phyloP scores from a whole-genome alignment of 768 basidiomycete species.

The Pisolithus orientalis region DNA sequence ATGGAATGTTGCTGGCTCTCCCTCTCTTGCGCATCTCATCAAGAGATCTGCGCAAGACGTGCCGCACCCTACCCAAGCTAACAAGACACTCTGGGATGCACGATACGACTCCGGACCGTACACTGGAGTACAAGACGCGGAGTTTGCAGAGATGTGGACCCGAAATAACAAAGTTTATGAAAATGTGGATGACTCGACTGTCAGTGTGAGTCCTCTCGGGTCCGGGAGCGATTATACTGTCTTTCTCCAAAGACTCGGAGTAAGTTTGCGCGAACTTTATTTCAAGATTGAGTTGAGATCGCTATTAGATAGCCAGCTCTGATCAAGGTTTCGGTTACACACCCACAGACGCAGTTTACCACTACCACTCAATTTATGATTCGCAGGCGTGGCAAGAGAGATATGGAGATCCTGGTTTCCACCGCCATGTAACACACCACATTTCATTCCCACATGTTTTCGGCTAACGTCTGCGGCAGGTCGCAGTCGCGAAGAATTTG shows the following conservation, averaged over 20 bases:
- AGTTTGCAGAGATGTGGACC: constrained; percentile 36
- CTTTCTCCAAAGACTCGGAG: constrained; percentile 77
- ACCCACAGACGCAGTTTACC: constrained; percentile 58
- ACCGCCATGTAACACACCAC: constrained; percentile 51
- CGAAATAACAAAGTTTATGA: constrained; percentile 23
- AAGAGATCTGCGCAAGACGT: constrained; percentile 47
- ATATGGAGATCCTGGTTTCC: constrained; percentile 73
- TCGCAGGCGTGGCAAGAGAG: constrained; percentile 64
- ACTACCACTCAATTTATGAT: constrained; percentile 76
- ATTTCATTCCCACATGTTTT: background rate
- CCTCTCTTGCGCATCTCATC: constrained; percentile 59
- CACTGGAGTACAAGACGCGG: constrained; percentile 34
- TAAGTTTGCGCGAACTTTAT: constrained; percentile 26
- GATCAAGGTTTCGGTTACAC: constrained; percentile 27
- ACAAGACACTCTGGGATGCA: constrained; percentile 56
- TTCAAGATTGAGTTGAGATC: background rate
- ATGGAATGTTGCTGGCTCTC: constrained; percentile 48
- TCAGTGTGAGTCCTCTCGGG: constrained; percentile 57
- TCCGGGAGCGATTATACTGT: constrained; percentile 90
- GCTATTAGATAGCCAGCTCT: constrained; percentile 28
- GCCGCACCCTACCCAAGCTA: constrained; percentile 47
- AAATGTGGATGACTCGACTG: constrained; percentile 22
- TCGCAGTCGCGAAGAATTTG: constrained; percentile 60
- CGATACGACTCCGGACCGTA: constrained; percentile 48
- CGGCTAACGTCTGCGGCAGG: constrained; percentile 30